Percentiles rank a stretch among this genome's conserved stretches.
Evolutionary conservation across 2,329 filamentous ascomycete species (phyloP).

Genomic region (Diaporthe citrichinensis): DNA sequence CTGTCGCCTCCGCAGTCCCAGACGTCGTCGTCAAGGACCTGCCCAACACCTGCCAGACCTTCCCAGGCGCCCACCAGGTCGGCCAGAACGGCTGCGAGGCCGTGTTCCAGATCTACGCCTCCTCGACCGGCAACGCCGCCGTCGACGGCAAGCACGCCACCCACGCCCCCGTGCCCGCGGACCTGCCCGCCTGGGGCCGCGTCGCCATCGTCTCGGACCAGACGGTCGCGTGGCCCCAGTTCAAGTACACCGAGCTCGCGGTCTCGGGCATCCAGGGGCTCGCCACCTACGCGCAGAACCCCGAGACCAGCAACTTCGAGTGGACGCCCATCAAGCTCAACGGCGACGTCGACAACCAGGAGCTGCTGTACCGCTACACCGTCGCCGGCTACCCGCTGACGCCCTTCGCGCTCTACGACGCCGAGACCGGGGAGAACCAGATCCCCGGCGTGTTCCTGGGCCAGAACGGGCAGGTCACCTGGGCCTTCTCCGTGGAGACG

Average conservation of each 20-base stretch:
- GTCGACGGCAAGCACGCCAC: constrained; percentile 25
- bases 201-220: constrained; percentile 6
- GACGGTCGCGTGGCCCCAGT: not conserved
- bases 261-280: not conserved
- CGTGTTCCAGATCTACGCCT: constrained; percentile 19
- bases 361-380: constrained; percentile 8
- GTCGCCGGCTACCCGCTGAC: constrained; percentile 5
- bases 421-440: not conserved
- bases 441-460: constrained; percentile 12
- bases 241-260: not conserved
- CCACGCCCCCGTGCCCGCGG: not conserved
- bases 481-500: constrained; percentile 1
- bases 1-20: constrained; percentile 15
- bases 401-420: not conserved
- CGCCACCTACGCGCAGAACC: not conserved
- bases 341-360: not conserved
- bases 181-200: not conserved
- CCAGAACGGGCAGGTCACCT: not conserved
- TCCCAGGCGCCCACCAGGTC: not conserved
- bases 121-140: not conserved
- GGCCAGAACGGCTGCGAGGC: constrained; percentile 11
- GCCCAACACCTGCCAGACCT: constrained; percentile 15
- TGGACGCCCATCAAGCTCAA: not conserved
- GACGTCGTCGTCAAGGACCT: not conserved
- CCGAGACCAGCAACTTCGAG: not conserved